Evolutionary conservation across 2,329 filamentous ascomycete genomes (phyloP), one percentile per base, ranked within the genome.

Genomic region (Stachybotrys chartarum): DNA sequence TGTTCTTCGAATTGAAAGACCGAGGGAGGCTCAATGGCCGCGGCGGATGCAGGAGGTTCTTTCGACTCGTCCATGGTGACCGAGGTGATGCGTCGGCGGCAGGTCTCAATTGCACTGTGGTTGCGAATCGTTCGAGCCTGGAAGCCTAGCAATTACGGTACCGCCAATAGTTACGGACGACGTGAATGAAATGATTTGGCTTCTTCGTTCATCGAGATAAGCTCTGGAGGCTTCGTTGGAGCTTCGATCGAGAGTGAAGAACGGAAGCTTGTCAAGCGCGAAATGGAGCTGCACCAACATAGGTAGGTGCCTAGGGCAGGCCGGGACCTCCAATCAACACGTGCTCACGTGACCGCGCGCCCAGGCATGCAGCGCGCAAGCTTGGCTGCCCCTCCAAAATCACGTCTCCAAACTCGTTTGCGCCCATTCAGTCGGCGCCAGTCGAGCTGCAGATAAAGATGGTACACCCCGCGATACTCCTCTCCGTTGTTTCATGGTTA

Each of bases 281-380:
- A 24, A 24, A 24, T 24, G 24, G 24, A 24, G 24, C 24, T 24
- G 24, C 24, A 24, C 24, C 24, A 24, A 24, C n/a, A n/a, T n/a
- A n/a, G n/a, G n/a, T n/a, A n/a, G n/a, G n/a, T n/a, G n/a, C 10
- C 35, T 42, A 10, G 35, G 35, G 5, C 35, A 14, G 35, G 35
- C 14, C 35, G 24, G 24, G 24, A 24, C 4, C 24, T 24, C 39
- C 54, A 55, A 50, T 61, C 52, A 55, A 64, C 66, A 60, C 66
- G 66, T 35, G 39, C 18, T 61, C 67, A 70, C 62, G 64, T 70
- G 67, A 65, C 51, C 49, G 57, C 67, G 66, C 59, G 66, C 53
- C 30, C 17, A 55, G 6, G 8, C 6, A 11, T 35, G 48, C 48
- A 16, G 18, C 4, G 16, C 50, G 46, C 32, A 30, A 48, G 30